Conservation (phyloP, 2,329 filamentous ascomycete genomes). For the Fusarium annulatum region DNA sequence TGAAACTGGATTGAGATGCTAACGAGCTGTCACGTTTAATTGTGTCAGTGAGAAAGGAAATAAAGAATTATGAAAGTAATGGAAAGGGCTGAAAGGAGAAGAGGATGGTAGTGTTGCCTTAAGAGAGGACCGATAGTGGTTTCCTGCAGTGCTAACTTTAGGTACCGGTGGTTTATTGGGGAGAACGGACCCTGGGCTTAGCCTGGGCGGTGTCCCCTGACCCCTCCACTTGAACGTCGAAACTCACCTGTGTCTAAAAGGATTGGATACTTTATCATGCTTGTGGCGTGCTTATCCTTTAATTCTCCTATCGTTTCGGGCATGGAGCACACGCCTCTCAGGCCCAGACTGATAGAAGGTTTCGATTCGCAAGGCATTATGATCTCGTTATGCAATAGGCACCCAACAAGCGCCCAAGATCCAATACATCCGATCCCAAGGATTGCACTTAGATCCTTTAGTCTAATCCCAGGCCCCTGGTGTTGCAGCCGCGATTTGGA, state of each 20-base stretch:
- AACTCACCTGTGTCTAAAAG: conserved; percentile 1
- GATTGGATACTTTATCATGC: conserved; percentile 14
- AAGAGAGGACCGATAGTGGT: conserved; percentile 28
- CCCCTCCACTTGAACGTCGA: conserved; percentile 12
- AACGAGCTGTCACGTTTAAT: neutral
- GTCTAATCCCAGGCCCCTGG: conserved; percentile 28
- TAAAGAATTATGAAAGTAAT: conserved; percentile 5
- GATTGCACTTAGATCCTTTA: conserved; percentile 12
- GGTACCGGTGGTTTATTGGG: conserved; percentile 23
- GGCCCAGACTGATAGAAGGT: conserved; percentile 33
- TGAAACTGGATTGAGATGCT: neutral
- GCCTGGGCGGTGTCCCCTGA: conserved; percentile 36
- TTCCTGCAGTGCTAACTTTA: conserved; percentile 12
- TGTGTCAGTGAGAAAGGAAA: neutral
- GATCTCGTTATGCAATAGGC: conserved; percentile 22
- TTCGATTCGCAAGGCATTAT: conserved; percentile 14
- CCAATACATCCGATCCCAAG: neutral
- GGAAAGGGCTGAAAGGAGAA: conserved; percentile 28
- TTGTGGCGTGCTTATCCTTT: conserved; percentile 20
- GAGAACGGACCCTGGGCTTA: conserved; percentile 40
- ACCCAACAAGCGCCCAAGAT: conserved; percentile 36
- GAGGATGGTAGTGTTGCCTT: conserved; percentile 33
- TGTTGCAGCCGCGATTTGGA: conserved; percentile 29
- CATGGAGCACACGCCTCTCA: conserved; percentile 37
- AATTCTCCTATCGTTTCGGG: conserved; percentile 37